Percentiles rank a stretch among this genome's conserved stretches.
Conservation (phyloP, 495 filamentous ascomycete genomes). For the Penicillium longicatenatum region DNA sequence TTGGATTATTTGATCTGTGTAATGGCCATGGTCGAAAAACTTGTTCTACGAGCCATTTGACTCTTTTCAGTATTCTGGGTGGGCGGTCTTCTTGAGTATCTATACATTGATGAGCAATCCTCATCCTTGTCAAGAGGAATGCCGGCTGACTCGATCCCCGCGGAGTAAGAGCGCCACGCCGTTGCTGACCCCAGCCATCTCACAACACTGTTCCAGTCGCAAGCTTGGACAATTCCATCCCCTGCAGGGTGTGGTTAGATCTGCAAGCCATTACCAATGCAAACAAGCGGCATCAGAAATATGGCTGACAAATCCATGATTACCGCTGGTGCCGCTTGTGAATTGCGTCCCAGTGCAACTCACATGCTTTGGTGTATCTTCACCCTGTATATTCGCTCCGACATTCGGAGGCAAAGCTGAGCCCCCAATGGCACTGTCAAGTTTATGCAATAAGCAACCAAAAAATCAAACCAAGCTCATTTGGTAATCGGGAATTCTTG, state of each 20-base stretch:
- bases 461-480: not conserved
- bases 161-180: constrained; percentile 10
- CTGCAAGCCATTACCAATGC: constrained; percentile 11
- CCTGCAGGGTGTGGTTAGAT: constrained; percentile 6
- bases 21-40: not conserved
- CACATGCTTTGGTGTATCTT: not conserved
- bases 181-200: not conserved
- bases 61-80: not conserved
- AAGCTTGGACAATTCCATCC: not conserved
- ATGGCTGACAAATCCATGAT: constrained; percentile 8
- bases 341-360: not conserved
- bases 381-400: not conserved
- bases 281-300: not conserved
- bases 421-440: not conserved
- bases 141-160: constrained; percentile 5
- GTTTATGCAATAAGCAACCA: not conserved
- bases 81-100: not conserved
- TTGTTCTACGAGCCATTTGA: not conserved
- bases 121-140: constrained; percentile 3
- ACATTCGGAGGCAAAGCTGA: not conserved
- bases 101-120: constrained; percentile 2
- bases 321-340: constrained; percentile 3
- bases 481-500: not conserved
- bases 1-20: not conserved
- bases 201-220: not conserved